Base-by-base conservation (phyloP, 2,329 filamentous ascomycete genomes). In the Talaromyces sp. region DNA sequence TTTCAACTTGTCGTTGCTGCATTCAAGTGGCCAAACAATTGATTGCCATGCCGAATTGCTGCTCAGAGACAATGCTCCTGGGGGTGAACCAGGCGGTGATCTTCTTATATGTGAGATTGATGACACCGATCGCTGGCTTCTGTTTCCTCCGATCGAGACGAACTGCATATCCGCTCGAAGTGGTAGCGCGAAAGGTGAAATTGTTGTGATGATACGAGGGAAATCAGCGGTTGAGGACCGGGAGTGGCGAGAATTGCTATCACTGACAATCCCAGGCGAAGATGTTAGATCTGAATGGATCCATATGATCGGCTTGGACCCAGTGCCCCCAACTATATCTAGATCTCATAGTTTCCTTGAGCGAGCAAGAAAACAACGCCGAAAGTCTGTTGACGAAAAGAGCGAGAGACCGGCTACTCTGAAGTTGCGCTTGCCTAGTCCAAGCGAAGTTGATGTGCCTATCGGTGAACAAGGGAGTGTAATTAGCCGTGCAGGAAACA, bases 61-160 rank as follows among this genome's bases (percentile, higher is more conserved):
- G 14, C 84, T 93, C 65, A 86, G 94, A 69, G 93, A 97, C 70
- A 91, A 91, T 66, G 81, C 86, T 26, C 80, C 83, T n/a, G 83
- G 85, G 54, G 81, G 83, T 38, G 83, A 84, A 3, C 84, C 88
- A 63, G 79, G 84, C 54, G 92, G 93, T 7, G 94, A 99, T 72
- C 73, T 99, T n/a, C 83, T 99, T 24, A 88, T 99, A 60, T 92
- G 93, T 65, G 92, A 97, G 74, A 86, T 92, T n/a, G 91, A 92
- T 51, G 83, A 85, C 57, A 82, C 83, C 6, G 86, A 88, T 14
- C 85, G 86, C 57, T 97, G 91, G 86, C 83, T 99, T 4, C 82
- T 99, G 0, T 96, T 99, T 69, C 89, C 92, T n/a, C 93, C 94
- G 0, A 81, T 97, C n/a, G 81, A 87, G 19, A 81, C 85, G 64